Evolutionary conservation across 495 filamentous ascomycete genomes (phyloP).

Genomic region (Tricharina praecox): DNA sequence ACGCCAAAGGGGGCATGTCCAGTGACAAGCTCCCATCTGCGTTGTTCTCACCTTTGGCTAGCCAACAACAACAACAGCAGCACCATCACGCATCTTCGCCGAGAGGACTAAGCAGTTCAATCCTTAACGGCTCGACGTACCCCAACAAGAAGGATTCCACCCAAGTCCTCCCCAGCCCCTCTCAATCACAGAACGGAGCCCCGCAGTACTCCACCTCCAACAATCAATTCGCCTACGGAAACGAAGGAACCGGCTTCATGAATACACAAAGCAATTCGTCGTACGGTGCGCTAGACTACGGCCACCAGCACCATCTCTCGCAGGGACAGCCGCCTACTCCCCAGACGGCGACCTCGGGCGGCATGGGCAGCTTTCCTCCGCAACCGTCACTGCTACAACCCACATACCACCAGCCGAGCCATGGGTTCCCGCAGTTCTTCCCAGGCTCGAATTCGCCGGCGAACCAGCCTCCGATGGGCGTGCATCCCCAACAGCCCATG

Average conservation of each 20-base stretch:
- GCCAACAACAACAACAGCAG: conserved; percentile 40
- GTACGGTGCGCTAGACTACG: conserved; percentile 72
- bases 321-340: conserved; percentile 62
- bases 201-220: conserved; percentile 34
- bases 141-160: neutral
- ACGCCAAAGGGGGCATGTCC: conserved; percentile 34
- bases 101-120: conserved; percentile 45
- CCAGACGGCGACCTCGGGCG: conserved; percentile 60
- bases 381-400: conserved; percentile 74
- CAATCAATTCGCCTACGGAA: conserved; percentile 29
- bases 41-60: conserved; percentile 57
- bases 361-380: conserved; percentile 53
- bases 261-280: conserved; percentile 33
- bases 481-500: conserved; percentile 36
- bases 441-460: conserved; percentile 60
- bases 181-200: conserved; percentile 27
- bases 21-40: conserved; percentile 60
- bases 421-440: conserved; percentile 53
- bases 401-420: conserved; percentile 50
- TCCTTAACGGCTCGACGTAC: conserved; percentile 28
- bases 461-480: conserved; percentile 50
- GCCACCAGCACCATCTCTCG: conserved; percentile 69
- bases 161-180: conserved; percentile 9
- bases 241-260: conserved; percentile 31
- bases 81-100: conserved; percentile 28